Conservation (phyloP, 306 rosid genomes). For the Astragalus membranaceus region DNA sequence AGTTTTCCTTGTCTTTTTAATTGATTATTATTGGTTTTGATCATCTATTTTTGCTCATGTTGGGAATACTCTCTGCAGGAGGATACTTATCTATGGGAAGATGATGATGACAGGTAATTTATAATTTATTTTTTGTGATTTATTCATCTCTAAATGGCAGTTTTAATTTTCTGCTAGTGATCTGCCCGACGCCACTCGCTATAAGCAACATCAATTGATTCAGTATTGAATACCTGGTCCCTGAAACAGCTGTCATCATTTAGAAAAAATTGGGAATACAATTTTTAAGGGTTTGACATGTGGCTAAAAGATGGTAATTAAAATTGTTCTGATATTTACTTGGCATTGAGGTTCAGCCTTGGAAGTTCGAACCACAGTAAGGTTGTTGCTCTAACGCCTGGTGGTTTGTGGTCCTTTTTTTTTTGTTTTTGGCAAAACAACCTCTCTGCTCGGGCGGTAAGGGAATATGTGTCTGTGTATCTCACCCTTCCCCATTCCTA, state of each 20-base stretch:
- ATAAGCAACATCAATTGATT: background rate
- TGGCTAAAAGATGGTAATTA: background rate
- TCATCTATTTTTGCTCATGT: conserved; percentile 18
- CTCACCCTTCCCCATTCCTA: background rate
- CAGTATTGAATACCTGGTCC: background rate
- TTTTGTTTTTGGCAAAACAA: background rate
- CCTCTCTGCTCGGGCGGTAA: background rate
- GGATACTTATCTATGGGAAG: conserved; percentile 97
- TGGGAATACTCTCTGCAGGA: conserved; percentile 49
- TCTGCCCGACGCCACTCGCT: conserved; percentile 1
- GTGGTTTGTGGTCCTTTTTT: background rate
- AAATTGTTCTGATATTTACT: background rate
- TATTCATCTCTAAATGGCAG: background rate
- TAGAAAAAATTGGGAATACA: background rate
- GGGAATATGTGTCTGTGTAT: background rate
- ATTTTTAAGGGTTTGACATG: background rate
- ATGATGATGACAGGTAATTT: conserved; percentile 85
- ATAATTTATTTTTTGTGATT: conserved; percentile 7
- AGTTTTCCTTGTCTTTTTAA: background rate
- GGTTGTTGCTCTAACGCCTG: background rate
- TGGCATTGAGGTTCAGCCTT: background rate
- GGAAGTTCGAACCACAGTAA: background rate
- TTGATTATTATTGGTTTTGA: conserved; percentile 10
- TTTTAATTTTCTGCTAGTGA: background rate
- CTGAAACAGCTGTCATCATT: background rate